A percentile compares a stretch with the other conserved stretches of the same genome.
Conservation (phyloP, 768 basidiomycete genomes). For the Mycena vulgaris region DNA sequence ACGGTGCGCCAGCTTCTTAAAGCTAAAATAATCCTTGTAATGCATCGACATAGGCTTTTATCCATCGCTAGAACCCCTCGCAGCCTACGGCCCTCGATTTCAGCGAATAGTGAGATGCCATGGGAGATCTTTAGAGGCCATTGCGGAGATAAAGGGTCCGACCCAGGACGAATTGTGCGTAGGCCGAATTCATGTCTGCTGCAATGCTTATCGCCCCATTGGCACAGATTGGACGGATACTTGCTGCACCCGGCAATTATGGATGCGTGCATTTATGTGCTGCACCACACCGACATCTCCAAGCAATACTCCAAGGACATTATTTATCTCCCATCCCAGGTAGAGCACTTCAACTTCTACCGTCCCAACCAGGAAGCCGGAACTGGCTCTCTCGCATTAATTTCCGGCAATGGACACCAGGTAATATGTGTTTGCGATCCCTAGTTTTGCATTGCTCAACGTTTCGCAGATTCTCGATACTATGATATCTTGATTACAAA, state of each 20-base stretch:
- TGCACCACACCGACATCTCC: constrained; percentile 10
- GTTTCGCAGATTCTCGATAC: not conserved
- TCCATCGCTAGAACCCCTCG: constrained; percentile 16
- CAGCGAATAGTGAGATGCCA: constrained; percentile 22
- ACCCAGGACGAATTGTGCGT: constrained; percentile 5
- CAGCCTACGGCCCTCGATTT: constrained; percentile 11
- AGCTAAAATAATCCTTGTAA: not conserved
- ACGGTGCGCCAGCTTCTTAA: not conserved
- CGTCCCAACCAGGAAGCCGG: not conserved
- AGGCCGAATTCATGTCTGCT: not conserved
- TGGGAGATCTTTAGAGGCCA: constrained; percentile 5
- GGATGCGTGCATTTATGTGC: constrained; percentile 18
- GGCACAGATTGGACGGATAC: not conserved
- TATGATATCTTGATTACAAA: constrained; percentile 25
- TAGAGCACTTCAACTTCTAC: constrained; percentile 17
- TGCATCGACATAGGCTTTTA: constrained; percentile 20
- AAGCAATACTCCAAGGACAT: constrained; percentile 5
- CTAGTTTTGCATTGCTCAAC: not conserved
- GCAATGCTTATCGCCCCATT: not conserved
- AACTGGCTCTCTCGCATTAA: constrained; percentile 24
- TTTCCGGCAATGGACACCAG: constrained; percentile 13
- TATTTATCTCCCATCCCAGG: constrained; percentile 18
- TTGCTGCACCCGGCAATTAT: constrained; percentile 3
- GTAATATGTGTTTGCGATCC: not conserved
- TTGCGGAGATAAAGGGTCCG: constrained; percentile 14